Evolutionary conservation across 768 basidiomycete genomes (phyloP).

Genomic region (Hebeloma cylindrosporum): DNA sequence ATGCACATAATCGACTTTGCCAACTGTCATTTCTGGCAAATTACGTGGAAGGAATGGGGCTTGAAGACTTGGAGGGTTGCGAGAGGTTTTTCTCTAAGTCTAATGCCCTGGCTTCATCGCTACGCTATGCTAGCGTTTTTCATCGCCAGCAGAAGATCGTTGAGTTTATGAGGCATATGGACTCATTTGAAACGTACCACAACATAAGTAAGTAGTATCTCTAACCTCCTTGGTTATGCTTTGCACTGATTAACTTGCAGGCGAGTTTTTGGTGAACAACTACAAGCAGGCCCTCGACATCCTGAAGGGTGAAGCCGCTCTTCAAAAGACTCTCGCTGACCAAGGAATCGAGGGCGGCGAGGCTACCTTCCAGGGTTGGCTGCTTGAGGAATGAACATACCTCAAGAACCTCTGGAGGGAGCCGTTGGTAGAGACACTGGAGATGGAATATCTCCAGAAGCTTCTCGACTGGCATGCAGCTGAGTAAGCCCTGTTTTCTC

Average conservation of each 20-base stretch:
- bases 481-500: constrained; percentile 12
- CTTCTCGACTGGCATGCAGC: constrained; percentile 5
- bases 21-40: constrained; percentile 7
- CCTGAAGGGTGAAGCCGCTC: no score
- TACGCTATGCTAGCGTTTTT: constrained; percentile 15
- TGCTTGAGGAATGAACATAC: constrained; percentile 17
- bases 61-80: constrained; percentile 12
- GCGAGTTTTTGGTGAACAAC: constrained; percentile 14
- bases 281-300: constrained; percentile 21
- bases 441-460: constrained; percentile 20
- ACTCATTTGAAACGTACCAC: constrained; percentile 22
- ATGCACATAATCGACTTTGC: constrained; percentile 10
- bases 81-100: constrained; percentile 9
- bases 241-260: background rate
- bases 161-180: constrained; percentile 12
- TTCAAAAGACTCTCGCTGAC: no score
- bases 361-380: constrained; percentile 15
- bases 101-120: constrained; percentile 4
- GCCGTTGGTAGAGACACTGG: constrained; percentile 12
- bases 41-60: constrained; percentile 7
- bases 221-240: no score
- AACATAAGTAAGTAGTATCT: constrained; percentile 23
- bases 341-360: no score
- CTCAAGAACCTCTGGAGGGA: constrained; percentile 11
- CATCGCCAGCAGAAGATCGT: constrained; percentile 23